Evolutionary conservation across 192 early-diverging fungal species (phyloP).

Genomic region (Podila epigama): DNA sequence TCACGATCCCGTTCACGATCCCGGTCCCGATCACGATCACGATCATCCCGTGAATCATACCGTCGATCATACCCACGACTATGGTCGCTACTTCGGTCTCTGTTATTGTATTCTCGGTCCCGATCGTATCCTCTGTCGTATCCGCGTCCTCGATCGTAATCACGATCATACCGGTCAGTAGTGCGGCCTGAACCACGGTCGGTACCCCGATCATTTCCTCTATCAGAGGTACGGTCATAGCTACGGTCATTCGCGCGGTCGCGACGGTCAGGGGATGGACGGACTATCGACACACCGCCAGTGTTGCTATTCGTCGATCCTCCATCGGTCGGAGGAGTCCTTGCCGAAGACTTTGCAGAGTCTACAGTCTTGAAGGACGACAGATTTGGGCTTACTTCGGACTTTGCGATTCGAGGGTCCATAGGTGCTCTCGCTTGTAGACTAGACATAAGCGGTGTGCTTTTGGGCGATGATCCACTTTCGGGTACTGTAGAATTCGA

Average conservation of each 20-base stretch:
- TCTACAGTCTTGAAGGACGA: background rate
- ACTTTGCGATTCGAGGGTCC: background rate
- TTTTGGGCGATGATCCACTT: background rate
- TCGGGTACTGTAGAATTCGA: background rate
- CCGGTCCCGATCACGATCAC: no score
- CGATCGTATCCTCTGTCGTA: slow-evolving; percentile 8
- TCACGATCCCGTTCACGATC: background rate
- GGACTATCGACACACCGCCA: no score
- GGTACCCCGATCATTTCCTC: slow-evolving; percentile 1
- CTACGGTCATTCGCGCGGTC: background rate
- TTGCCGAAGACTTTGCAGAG: background rate
- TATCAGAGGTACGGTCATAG: slow-evolving; percentile 7
- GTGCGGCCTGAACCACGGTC: slow-evolving; percentile 2
- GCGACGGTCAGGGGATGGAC: background rate
- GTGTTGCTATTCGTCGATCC: background rate
- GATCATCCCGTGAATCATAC: background rate
- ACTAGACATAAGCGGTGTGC: background rate
- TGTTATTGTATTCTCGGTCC: background rate
- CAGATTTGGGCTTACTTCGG: background rate
- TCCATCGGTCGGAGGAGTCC: background rate
- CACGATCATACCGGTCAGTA: slow-evolving; percentile 4
- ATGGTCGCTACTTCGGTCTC: slow-evolving; percentile 1
- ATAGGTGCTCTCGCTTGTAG: background rate
- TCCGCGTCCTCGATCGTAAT: background rate
- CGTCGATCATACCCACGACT: slow-evolving; percentile 1